Percentiles rank a stretch among this genome's conserved stretches.
These are phyloP conservation scores for Alloascoidea africana DNA, from an alignment of 805 yeast genomes.

Conservation along the genomic window DNA sequence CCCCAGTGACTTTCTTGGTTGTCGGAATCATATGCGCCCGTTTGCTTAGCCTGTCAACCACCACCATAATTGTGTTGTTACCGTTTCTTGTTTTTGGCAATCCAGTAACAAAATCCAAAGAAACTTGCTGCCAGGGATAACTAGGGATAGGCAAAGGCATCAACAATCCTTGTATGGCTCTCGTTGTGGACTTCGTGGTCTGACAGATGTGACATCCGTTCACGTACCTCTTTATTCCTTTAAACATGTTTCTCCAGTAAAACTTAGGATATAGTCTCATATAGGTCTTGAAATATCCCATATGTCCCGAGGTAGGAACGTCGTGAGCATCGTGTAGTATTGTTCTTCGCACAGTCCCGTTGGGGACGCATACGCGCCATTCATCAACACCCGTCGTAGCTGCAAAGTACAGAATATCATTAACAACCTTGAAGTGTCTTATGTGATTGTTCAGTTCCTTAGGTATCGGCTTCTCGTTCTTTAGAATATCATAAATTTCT, in stretches of 20 bases:
- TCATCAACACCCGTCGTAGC: too few relatives aligned
- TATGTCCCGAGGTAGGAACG: background rate
- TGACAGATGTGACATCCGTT: background rate
- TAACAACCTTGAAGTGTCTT: background rate
- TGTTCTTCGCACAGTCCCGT: background rate
- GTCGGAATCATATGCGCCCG: constrained; percentile 9
- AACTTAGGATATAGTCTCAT: background rate
- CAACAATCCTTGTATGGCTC: constrained; percentile 6
- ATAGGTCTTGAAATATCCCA: background rate
- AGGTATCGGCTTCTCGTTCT: background rate
- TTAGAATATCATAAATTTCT: constrained; percentile 1
- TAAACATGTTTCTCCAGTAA: constrained; percentile 1
- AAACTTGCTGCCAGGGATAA: constrained; percentile 10
- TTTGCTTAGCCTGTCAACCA: constrained; percentile 10
- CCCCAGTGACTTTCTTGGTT: background rate
- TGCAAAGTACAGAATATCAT: too few relatives aligned
- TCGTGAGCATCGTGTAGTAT: background rate
- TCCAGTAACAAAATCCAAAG: constrained; percentile 10
- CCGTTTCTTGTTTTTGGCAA: constrained; percentile 5
- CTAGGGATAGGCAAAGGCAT: constrained; percentile 7
- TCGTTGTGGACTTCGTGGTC: background rate
- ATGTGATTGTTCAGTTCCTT: background rate
- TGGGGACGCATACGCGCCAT: background rate
- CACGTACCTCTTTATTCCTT: background rate
- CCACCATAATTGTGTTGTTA: constrained; percentile 8